Conservation (phyloP, 2,329 filamentous ascomycete species). For the Aspergillaceae sp. region DNA sequence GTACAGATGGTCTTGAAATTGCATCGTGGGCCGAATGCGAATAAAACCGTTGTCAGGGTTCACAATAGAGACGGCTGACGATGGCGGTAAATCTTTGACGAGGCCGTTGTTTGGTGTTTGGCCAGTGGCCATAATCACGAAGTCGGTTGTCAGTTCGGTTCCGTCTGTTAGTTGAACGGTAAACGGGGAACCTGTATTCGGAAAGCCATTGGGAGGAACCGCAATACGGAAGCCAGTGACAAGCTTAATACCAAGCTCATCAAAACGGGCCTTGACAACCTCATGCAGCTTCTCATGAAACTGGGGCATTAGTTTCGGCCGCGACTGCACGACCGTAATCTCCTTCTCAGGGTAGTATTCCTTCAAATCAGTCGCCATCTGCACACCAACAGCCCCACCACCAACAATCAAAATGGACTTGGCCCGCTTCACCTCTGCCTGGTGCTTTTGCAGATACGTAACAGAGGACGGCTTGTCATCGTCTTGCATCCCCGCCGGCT, state of each 20-base stretch:
- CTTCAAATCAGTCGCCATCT: constrained; percentile 44
- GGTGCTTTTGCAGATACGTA: constrained; percentile 25
- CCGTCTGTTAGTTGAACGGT: constrained; percentile 25
- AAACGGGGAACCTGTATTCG: constrained; percentile 15
- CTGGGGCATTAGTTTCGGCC: constrained; percentile 28
- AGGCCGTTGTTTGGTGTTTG: constrained; percentile 41
- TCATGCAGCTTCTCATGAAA: constrained; percentile 25
- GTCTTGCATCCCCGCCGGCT: constrained; percentile 25
- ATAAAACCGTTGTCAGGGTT: constrained; percentile 29
- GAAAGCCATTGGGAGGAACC: constrained; percentile 20
- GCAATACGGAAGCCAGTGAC: constrained; percentile 23
- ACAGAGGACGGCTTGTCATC: constrained; percentile 27
- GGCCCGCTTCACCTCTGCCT: constrained; percentile 19
- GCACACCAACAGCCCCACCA: constrained; percentile 44
- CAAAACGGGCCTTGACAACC: constrained; percentile 23
- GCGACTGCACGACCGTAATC: constrained; percentile 42
- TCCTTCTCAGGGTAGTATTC: constrained; percentile 40
- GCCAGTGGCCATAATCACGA: constrained; percentile 40
- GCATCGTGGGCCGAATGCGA: constrained; percentile 25
- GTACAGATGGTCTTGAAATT: constrained; percentile 23
- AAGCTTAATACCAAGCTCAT: constrained; percentile 23
- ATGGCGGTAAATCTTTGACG: constrained; percentile 23
- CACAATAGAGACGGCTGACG: constrained; percentile 14
- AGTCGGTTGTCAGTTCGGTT: constrained; percentile 26
- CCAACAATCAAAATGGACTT: constrained; percentile 33